Conservation (phyloP, 371 early-diverging fungal genomes). For the Zancudomyces culisetae region DNA sequence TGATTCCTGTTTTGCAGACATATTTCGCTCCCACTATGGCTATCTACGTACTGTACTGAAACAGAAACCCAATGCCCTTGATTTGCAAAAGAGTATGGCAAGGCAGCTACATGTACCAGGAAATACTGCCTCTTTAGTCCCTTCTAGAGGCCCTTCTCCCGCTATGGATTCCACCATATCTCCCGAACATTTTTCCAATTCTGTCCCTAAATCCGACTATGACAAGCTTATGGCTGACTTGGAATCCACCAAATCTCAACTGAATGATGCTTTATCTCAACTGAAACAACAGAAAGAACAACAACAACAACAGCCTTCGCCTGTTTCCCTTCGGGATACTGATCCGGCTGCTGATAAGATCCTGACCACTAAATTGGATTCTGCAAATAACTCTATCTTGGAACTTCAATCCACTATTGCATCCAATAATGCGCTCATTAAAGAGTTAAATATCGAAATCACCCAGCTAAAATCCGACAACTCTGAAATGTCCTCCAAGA, state of each 20-base stretch:
- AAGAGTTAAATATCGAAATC: too few species aligned
- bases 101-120: too few species aligned
- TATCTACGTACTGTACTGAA: background rate
- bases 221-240: background rate
- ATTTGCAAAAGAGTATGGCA: too few species aligned
- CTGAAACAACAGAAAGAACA: background rate
- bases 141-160: background rate
- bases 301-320: slow-evolving; percentile 2
- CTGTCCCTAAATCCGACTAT: background rate
- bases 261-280: background rate
- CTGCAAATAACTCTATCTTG: too few species aligned
- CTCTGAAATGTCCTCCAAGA: too few species aligned
- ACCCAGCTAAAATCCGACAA: too few species aligned
- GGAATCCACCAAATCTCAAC: background rate
- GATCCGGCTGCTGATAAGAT: too few species aligned
- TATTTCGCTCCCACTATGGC: background rate
- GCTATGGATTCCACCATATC: background rate
- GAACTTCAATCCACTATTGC: too few species aligned
- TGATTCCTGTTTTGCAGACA: background rate
- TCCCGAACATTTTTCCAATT: background rate
- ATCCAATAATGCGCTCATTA: too few species aligned
- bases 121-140: too few species aligned
- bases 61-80: background rate
- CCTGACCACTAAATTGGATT: too few species aligned
- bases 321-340: too few species aligned